Percentiles rank a stretch among this genome's conserved stretches.
phyloP scores from a whole-genome alignment of 495 filamentous ascomycete species.

The Thozetella sp. region DNA sequence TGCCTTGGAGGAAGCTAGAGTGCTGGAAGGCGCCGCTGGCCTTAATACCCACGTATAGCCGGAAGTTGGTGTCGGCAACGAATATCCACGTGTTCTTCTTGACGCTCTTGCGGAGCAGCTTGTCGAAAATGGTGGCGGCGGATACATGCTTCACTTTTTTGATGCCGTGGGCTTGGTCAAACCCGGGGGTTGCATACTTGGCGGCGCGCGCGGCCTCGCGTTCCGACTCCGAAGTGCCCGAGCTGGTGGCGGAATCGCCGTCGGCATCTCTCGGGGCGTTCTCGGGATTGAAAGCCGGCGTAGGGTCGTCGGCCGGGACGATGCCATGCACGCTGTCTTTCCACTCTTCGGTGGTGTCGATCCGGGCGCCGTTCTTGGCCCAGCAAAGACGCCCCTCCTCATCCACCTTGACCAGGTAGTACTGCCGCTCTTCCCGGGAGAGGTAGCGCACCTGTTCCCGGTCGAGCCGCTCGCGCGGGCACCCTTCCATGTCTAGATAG shows the following conservation, averaged over 20 bases:
- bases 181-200: constrained; percentile 54
- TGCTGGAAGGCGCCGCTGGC: constrained; percentile 88
- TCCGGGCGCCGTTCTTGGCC: constrained; percentile 75
- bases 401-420: constrained; percentile 75
- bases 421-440: constrained; percentile 67
- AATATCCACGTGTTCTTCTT: constrained; percentile 90
- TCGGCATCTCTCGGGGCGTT: constrained; percentile 6
- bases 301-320: constrained; percentile 63
- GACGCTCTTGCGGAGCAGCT: constrained; percentile 68
- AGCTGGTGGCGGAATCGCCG: constrained; percentile 18
- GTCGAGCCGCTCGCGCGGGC: constrained; percentile 67
- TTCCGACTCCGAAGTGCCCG: constrained; percentile 20
- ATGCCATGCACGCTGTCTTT: constrained; percentile 82
- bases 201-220: constrained; percentile 40
- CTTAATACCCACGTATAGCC: constrained; percentile 91
- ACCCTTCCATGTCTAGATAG: constrained; percentile 55
- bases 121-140: constrained; percentile 69
- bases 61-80: constrained; percentile 82
- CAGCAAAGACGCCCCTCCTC: constrained; percentile 68
- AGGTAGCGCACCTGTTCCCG: constrained; percentile 74
- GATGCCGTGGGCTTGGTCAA: constrained; percentile 55
- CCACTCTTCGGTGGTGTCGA: constrained; percentile 75
- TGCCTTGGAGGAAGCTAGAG: constrained; percentile 82
- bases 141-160: constrained; percentile 70
- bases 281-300: constrained; percentile 45